A percentile compares a stretch with the other conserved stretches of the same genome.
phyloP scores from a whole-genome alignment of 805 yeast species.

The Candida nanaspora region DNA sequence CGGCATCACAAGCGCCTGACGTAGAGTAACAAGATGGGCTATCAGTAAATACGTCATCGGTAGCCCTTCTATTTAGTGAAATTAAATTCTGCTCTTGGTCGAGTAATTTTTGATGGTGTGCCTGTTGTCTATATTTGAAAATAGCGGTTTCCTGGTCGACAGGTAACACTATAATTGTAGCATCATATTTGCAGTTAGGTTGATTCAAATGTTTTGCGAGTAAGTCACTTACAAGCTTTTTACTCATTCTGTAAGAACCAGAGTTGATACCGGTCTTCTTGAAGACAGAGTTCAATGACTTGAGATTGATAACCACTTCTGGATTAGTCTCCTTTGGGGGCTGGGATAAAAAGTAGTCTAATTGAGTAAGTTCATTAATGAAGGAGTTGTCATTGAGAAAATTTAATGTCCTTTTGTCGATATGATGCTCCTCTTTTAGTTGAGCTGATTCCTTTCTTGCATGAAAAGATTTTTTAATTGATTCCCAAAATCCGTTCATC shows the following conservation, averaged over 20 bases:
- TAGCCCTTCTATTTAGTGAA: conserved; percentile 18
- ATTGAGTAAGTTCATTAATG: conserved; percentile 41
- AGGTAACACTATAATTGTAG: conserved; percentile 28
- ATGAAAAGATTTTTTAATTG: conserved; percentile 18
- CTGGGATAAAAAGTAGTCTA: conserved; percentile 30
- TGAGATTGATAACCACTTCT: conserved; percentile 30
- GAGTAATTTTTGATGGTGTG: neutral
- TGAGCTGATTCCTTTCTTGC: conserved; percentile 3
- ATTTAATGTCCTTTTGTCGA: conserved; percentile 19
- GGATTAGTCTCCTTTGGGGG: conserved; percentile 12
- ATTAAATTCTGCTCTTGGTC: conserved; percentile 3
- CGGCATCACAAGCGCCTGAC: conserved; percentile 39
- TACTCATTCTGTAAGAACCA: conserved; percentile 32
- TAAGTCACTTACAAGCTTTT: conserved; percentile 26
- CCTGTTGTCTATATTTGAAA: conserved; percentile 9
- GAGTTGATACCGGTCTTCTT: conserved; percentile 37
- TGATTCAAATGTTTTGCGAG: conserved; percentile 14
- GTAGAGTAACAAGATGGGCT: conserved; percentile 29
- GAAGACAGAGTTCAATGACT: conserved; percentile 35
- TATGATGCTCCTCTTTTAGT: conserved; percentile 1
- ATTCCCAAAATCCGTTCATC: conserved; percentile 30
- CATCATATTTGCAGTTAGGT: conserved; percentile 13
- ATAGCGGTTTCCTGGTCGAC: conserved; percentile 17
- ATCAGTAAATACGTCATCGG: conserved; percentile 10
- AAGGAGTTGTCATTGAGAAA: conserved; percentile 38